Evolutionary conservation across 2,329 filamentous ascomycete species (phyloP).

Genomic region (Xylaria multiplex): DNA sequence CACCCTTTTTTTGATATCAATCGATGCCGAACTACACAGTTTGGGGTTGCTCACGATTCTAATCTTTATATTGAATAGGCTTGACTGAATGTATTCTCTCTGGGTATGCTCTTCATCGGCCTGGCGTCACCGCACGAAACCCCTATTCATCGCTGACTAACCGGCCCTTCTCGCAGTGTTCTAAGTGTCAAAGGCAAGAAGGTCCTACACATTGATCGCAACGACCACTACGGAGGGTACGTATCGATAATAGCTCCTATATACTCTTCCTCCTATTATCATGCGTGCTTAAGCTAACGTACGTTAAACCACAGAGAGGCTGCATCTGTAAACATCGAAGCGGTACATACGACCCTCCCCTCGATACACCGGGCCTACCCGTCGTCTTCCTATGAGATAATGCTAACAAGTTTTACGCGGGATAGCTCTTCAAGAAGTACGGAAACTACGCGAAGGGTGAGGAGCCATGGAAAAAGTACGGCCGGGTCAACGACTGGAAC

Average conservation of each 20-base stretch:
- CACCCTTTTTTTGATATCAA: slow-evolving; percentile 40
- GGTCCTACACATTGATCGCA: slow-evolving; percentile 98
- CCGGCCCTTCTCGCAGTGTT: slow-evolving; percentile 66
- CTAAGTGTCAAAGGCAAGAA: slow-evolving; percentile 99
- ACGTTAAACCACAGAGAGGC: slow-evolving; percentile 73
- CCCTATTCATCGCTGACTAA: slow-evolving; percentile 16
- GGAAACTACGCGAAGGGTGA: slow-evolving; percentile 81
- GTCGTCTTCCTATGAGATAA: slow-evolving; percentile 26
- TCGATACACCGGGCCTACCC: slow-evolving; percentile 25
- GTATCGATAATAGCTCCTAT: slow-evolving; percentile 50
- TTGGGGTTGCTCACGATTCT: slow-evolving; percentile 25
- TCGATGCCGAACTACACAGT: slow-evolving; percentile 29
- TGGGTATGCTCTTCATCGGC: slow-evolving; percentile 69
- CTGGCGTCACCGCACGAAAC: slow-evolving; percentile 23
- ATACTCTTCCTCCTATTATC: slow-evolving; percentile 42
- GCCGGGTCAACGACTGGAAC: slow-evolving; percentile 97
- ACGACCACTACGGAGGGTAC: slow-evolving; percentile 97
- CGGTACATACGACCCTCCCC: slow-evolving; percentile 64
- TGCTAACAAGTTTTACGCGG: slow-evolving; percentile 29
- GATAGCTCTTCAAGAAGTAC: slow-evolving; percentile 89
- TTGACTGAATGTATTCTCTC: slow-evolving; percentile 99
- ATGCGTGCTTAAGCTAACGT: slow-evolving; percentile 34
- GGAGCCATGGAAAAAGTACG: slow-evolving; percentile 98
- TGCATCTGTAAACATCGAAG: slow-evolving; percentile 95
- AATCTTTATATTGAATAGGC: slow-evolving; percentile 62